These are phyloP conservation scores for Calonectria fujianensis DNA, from an alignment of 2,329 filamentous ascomycete genomes.

Conservation along the genomic window DNA sequence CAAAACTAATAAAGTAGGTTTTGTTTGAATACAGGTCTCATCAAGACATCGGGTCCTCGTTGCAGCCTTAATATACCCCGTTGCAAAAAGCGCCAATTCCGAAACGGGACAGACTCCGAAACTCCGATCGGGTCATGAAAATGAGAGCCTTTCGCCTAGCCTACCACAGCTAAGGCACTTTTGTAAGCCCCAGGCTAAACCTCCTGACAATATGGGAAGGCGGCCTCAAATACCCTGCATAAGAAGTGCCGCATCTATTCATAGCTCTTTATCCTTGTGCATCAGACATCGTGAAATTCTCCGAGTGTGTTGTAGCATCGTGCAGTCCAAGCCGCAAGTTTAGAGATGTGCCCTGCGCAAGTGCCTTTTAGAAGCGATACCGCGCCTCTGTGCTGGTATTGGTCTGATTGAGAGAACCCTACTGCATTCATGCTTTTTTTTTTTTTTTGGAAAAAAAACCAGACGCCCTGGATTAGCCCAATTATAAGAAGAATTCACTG, in stretches of 20 bases:
- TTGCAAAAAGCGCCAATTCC: not conserved
- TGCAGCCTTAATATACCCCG: slow-evolving; percentile 17
- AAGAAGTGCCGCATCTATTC: slow-evolving; percentile 18
- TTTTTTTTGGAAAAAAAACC: not conserved
- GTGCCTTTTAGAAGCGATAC: not conserved
- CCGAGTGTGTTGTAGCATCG: not conserved
- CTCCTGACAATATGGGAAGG: slow-evolving; percentile 8
- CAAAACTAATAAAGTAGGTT: not conserved
- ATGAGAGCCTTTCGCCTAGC: slow-evolving; percentile 2
- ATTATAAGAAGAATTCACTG: not conserved
- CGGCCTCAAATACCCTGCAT: not conserved
- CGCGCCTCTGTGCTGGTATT: not conserved
- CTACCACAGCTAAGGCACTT: slow-evolving; percentile 21
- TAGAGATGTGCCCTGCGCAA: not conserved
- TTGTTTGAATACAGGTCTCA: not conserved
- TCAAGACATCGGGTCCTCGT: not conserved
- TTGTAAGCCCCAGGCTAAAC: slow-evolving; percentile 12
- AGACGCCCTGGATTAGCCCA: not conserved
- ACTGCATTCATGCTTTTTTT: not conserved
- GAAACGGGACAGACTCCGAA: slow-evolving; percentile 23
- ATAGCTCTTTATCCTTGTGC: slow-evolving; percentile 19
- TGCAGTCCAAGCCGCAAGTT: not conserved
- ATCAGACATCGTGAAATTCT: not conserved
- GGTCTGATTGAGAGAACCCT: not conserved
- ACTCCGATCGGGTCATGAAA: slow-evolving; percentile 22